Evolutionary conservation across 1,284 basidiomycete genomes (phyloP), one percentile per base, ranked within the genome.

Genomic region (Exobasidium cylindrosporum): DNA sequence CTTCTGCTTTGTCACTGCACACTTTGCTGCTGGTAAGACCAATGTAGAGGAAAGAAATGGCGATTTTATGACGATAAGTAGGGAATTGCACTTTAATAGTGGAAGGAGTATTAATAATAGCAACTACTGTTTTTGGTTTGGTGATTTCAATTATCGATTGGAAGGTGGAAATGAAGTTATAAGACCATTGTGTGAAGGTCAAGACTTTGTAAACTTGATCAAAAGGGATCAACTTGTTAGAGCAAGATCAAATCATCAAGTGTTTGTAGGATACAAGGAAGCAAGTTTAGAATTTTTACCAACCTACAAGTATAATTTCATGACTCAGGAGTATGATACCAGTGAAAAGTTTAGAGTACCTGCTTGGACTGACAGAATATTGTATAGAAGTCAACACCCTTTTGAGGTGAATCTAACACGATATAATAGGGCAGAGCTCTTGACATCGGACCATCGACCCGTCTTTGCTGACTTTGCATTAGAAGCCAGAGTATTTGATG

Each of bases 271-370:
- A 2, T 98, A 92, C 74, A 84, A 88, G 56, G 96, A 99, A 81
- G 94, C 91, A 0, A 89, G 89, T 0, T 81, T 98, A 44, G 79
- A 88, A 2, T 99, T 99, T 82, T 84, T 86, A 14, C 92, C 93
- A 1, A 96, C 92, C 2, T 94, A 94, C 81, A 87, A 88, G 67
- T 93, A 92, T 77, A 90, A 94, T 78, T 82, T 83, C 50, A 82
- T 82, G 3, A 82, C 91, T 6, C 88, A 95, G 68, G 84, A 84
- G 53, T 99, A 97, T 80, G 96, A 99, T 79, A 89, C 92, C 2
- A 91, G 91, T 67, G 96, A 98, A 81, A 99, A 98, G 83, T 87
- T 89, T 84, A 86, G 96, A 5, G 89, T 97, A 76, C 96, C 96
- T 1, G 92, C 95, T 6, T 98, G 95, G 94, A 98, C 77, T 4